phyloP scores from a whole-genome alignment of 129 eudicot species.

The Escallonia herrerae region DNA sequence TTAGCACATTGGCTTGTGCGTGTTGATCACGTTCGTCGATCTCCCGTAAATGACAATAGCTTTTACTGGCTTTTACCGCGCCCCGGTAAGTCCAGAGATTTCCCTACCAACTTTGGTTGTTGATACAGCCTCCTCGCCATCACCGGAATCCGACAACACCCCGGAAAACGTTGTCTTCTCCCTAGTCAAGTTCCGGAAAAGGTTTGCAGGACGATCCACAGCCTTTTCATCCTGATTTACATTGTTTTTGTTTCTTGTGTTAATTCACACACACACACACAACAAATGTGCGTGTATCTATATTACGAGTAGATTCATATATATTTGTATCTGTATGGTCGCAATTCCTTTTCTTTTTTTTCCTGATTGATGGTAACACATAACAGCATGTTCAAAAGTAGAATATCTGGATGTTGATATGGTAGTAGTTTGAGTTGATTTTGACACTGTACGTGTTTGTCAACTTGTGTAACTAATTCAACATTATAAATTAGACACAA shows the following conservation, averaged over 20 bases:
- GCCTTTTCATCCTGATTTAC: too few species aligned
- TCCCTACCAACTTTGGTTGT: slow-evolving; percentile 17
- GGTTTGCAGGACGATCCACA: slow-evolving; percentile 21
- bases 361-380: not conserved
- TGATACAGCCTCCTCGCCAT: slow-evolving; percentile 47
- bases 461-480: too few species aligned
- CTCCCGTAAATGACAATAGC: slow-evolving; percentile 74
- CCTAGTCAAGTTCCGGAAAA: slow-evolving; percentile 33
- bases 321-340: not conserved
- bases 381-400: not conserved
- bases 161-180: slow-evolving; percentile 18
- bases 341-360: not conserved
- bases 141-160: slow-evolving; percentile 31
- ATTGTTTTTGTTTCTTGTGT: not conserved
- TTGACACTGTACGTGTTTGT: too few species aligned
- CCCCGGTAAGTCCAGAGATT: slow-evolving; percentile 30
- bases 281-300: too few species aligned
- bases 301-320: too few species aligned
- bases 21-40: not conserved
- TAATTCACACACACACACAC: not conserved
- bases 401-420: too few species aligned
- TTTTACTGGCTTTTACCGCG: slow-evolving; percentile 23
- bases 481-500: too few species aligned
- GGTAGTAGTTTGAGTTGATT: too few species aligned
- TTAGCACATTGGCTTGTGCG: not conserved